Percentiles rank a stretch among this genome's conserved stretches.
phyloP scores from a whole-genome alignment of 78 protist genomes.

The Dictyostelium discoideum region DNA sequence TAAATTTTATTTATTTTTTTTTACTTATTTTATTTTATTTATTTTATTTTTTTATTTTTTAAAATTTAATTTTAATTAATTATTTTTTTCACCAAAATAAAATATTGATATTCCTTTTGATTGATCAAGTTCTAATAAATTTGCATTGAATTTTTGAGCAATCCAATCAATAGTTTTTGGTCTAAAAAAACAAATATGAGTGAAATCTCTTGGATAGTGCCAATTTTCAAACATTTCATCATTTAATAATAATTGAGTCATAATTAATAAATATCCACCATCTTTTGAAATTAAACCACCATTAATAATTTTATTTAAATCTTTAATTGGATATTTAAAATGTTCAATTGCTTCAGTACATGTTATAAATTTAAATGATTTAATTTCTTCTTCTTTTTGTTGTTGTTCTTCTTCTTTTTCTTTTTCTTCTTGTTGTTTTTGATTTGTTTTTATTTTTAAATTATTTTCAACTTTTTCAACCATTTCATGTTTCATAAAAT shows the following conservation, averaged over 20 bases:
- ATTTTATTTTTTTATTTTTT: too few species aligned
- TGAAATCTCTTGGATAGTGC: constrained; percentile 60
- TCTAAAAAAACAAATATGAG: constrained; percentile 72
- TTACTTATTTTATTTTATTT: too few species aligned
- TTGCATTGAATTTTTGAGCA: background rate
- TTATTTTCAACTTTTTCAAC: background rate
- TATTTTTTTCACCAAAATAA: background rate
- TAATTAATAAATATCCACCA: constrained; percentile 23
- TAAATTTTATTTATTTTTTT: too few species aligned
- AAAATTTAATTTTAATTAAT: too few species aligned
- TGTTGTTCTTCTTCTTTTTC: background rate
- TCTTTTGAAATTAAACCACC: background rate
- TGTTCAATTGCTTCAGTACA: constrained; percentile 80
- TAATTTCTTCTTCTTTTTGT: background rate
- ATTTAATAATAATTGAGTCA: constrained; percentile 60
- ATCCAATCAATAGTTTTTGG: constrained; percentile 56
- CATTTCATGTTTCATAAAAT: background rate
- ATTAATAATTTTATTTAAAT: constrained; percentile 16
- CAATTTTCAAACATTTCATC: constrained; percentile 63
- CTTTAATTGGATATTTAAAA: constrained; percentile 35
- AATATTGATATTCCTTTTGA: background rate
- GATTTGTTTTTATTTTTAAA: background rate
- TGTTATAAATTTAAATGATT: constrained; percentile 56
- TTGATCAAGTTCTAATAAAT: background rate
- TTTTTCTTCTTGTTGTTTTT: background rate